Conservation (phyloP, 345 rosid species). For the Hirschfeldia incana region DNA sequence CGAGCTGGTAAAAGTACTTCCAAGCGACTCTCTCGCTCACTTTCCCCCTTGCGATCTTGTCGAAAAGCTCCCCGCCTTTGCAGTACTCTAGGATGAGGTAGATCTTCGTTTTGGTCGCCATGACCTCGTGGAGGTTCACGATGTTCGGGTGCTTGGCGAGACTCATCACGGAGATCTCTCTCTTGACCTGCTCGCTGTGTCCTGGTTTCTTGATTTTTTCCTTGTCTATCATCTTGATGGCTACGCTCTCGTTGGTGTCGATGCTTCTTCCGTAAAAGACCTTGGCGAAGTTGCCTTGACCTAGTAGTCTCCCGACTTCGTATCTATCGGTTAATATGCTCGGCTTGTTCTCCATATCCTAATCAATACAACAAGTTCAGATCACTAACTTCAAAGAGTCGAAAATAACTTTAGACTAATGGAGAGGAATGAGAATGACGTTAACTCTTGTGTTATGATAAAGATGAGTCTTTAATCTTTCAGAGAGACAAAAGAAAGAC, state of each 20-base stretch:
- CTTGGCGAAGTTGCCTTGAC: conserved; percentile 85
- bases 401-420: too few relatives aligned
- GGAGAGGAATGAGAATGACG: too few relatives aligned
- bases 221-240: conserved; percentile 73
- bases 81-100: conserved; percentile 69
- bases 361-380: neutral
- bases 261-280: conserved; percentile 69
- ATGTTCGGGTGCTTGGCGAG: conserved; percentile 67
- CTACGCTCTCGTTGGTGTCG: conserved; percentile 54
- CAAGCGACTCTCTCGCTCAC: conserved; percentile 61
- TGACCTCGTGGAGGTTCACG: conserved; percentile 63
- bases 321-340: conserved; percentile 63
- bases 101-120: conserved; percentile 78
- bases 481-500: neutral
- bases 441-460: neutral
- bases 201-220: conserved; percentile 64
- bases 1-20: conserved; percentile 67
- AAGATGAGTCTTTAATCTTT: neutral
- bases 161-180: conserved; percentile 79
- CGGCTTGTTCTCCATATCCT: conserved; percentile 73
- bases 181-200: conserved; percentile 60
- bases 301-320: conserved; percentile 70
- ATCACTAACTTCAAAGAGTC: neutral
- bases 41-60: conserved; percentile 62
- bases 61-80: conserved; percentile 79